phyloP scores from a whole-genome alignment of 345 rosid species.

The Pseudoturritis turrita region DNA sequence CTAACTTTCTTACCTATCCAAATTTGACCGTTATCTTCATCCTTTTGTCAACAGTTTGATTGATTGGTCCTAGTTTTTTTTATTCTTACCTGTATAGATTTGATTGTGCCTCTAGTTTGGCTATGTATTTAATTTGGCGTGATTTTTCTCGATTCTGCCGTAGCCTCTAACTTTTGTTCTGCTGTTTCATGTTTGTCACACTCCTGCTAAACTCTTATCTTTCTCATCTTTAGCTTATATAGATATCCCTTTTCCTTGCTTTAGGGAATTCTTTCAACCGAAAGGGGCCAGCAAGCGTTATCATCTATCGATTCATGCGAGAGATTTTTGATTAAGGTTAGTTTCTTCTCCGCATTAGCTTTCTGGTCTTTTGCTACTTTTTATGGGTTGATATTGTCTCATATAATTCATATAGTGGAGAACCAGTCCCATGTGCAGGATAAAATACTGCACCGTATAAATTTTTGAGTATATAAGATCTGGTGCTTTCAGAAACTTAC shows the following conservation, averaged over 20 bases:
- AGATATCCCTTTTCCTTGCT: slow-evolving; percentile 15
- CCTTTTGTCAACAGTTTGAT: background rate
- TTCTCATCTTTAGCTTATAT: background rate
- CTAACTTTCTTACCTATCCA: slow-evolving; percentile 6
- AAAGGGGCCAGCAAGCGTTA: slow-evolving; percentile 73
- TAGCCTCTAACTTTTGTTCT: background rate
- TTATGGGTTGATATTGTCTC: slow-evolving; percentile 1
- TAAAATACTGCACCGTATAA: background rate
- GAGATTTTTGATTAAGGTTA: slow-evolving; percentile 79
- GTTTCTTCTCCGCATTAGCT: slow-evolving; percentile 20
- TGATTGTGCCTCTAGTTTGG: background rate
- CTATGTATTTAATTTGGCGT: background rate
- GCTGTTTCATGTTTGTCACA: slow-evolving; percentile 2
- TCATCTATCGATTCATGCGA: slow-evolving; percentile 63
- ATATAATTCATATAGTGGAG: background rate
- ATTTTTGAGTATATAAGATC: slow-evolving; percentile 1
- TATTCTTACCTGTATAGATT: background rate
- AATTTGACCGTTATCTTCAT: background rate
- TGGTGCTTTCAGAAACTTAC: background rate
- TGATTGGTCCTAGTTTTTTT: slow-evolving; percentile 7
- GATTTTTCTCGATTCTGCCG: background rate
- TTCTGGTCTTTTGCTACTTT: slow-evolving; percentile 10
- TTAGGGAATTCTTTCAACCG: slow-evolving; percentile 95
- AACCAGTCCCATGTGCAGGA: background rate
- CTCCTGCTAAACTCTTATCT: background rate